Percentiles rank a stretch among this genome's conserved stretches.
phyloP scores from a whole-genome alignment of 1,284 basidiomycete species.

The Kalmanozyma brasiliensis region DNA sequence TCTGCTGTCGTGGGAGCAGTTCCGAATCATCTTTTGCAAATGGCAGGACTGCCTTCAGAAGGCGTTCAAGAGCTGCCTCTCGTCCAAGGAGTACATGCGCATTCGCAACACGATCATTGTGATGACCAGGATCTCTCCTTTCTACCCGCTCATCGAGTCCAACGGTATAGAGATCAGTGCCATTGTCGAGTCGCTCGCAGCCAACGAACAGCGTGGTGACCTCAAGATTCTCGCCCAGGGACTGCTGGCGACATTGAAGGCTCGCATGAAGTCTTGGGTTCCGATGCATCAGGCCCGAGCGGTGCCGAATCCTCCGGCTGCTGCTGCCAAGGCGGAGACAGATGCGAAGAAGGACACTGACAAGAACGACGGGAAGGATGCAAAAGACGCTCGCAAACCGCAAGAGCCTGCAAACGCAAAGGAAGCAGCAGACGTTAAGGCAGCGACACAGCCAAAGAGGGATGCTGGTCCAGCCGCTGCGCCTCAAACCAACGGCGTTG shows the following conservation, averaged over 20 bases:
- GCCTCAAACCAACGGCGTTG: conserved; percentile 9
- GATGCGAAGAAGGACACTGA: not conserved
- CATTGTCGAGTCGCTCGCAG: conserved; percentile 43
- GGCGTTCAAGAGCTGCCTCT: conserved; percentile 57
- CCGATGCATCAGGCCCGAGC: conserved; percentile 30
- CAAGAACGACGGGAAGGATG: conserved; percentile 6
- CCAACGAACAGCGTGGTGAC: conserved; percentile 60
- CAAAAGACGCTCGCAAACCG: conserved; percentile 5
- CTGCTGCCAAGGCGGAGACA: not conserved
- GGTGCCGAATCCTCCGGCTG: conserved; percentile 21
- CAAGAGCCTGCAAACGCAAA: conserved; percentile 1
- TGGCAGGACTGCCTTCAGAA: conserved; percentile 79
- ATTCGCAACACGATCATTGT: conserved; percentile 65
- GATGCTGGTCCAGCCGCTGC: not conserved
- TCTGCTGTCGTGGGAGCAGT: conserved; percentile 77
- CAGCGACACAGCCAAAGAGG: conserved; percentile 3
- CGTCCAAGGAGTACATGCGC: conserved; percentile 63
- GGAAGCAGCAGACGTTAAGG: not conserved
- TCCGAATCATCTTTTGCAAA: conserved; percentile 79
- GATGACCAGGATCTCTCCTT: conserved; percentile 58
- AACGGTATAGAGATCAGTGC: conserved; percentile 56
- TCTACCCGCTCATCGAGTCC: conserved; percentile 55
- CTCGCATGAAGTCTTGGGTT: conserved; percentile 56
- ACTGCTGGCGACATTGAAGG: conserved; percentile 62
- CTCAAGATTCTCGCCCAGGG: conserved; percentile 65